Base-by-base conservation (phyloP, 1,284 basidiomycete genomes). In the Cryptococcus sp. region DNA sequence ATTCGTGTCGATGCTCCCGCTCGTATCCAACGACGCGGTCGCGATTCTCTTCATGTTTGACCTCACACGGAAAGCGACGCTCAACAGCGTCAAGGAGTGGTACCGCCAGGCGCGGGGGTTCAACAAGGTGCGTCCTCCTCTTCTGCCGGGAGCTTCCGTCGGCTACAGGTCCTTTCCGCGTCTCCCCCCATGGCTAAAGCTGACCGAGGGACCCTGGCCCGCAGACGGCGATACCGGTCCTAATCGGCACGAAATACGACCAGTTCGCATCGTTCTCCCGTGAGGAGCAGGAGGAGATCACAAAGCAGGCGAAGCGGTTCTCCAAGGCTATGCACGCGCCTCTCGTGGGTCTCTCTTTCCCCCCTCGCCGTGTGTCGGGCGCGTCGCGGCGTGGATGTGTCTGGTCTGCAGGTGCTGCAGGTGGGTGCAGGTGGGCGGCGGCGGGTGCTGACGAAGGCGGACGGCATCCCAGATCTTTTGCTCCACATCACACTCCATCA, bases 1-100 rank as follows among this genome's bases (percentile, higher is more conserved):
- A 77, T 98, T 98, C 76, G 94, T 98, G 65, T 96, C 96, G 78
- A 98, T 98, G 95, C 81, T 98, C 37, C 95, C 95, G 9, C 83
- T 98, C 47, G 95, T 98, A 56, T 97, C 91, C 79, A 98, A 98
- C 73, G 95, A 98, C 70, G 94, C 95, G 9, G 92, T 98, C 48
- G 95, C 95, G 35, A 96, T 98, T 71, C 82, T 98, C 42, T 98
- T 98, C 86, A 98, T 98, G 95, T 98, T 98, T 76, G 95, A 98
- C 80, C 83, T 98, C 48, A 91, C 91, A 55, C 85, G 95, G 67
- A 98, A 98, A 79, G 91, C 89, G 52, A 98, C 95, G 42, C 79
- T 98, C 62, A 98, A 98, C 78, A 93, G 89, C 56, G 91, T 98
- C 70, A 98, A 98, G 78, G 95, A 98, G 77, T 98, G 95, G 95